Percentiles rank a stretch among this genome's conserved stretches.
phyloP scores from a whole-genome alignment of 2,329 filamentous ascomycete species.

The Fusarium sp. region DNA sequence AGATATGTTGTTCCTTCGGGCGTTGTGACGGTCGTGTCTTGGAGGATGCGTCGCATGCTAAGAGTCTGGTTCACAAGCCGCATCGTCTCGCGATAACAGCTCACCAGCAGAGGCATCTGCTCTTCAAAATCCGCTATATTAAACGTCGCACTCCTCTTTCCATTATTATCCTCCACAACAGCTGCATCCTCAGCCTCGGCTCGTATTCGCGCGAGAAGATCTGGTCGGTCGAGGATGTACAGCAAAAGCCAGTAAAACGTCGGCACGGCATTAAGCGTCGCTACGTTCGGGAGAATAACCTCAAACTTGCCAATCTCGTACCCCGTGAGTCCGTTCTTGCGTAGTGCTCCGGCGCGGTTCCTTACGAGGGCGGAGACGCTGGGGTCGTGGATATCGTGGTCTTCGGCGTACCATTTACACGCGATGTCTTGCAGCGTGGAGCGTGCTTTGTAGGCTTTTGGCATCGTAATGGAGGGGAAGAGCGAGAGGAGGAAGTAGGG shows the following conservation, averaged over 20 bases:
- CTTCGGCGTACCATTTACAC: constrained; percentile 44
- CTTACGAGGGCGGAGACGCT: constrained; percentile 41
- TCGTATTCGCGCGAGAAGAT: constrained; percentile 32
- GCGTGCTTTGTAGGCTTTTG: constrained; percentile 44
- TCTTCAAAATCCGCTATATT: constrained; percentile 50
- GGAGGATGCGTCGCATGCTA: constrained; percentile 51
- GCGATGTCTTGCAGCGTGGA: constrained; percentile 40
- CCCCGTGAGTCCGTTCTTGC: constrained; percentile 42
- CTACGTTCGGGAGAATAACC: constrained; percentile 41
- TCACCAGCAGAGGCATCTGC: constrained; percentile 53
- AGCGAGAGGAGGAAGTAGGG: constrained; percentile 44
- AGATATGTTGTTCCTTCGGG: constrained; percentile 39
- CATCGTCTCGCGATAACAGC: constrained; percentile 56
- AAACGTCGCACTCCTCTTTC: constrained; percentile 38
- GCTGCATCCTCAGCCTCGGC: constrained; percentile 27
- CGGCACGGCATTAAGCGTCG: constrained; percentile 49
- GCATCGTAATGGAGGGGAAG: constrained; percentile 43
- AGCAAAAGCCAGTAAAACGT: constrained; percentile 50
- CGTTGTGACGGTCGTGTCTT: constrained; percentile 51
- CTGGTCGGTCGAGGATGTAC: constrained; percentile 42
- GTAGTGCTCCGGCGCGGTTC: constrained; percentile 42
- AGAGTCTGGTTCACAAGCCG: constrained; percentile 51
- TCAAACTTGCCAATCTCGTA: constrained; percentile 45
- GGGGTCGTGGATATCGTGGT: constrained; percentile 40
- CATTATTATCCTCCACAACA: neutral